Evolutionary conservation across 2,329 filamentous ascomycete species (phyloP), one percentile per base, ranked within the genome.

Genomic region (Coleophoma crateriformis): DNA sequence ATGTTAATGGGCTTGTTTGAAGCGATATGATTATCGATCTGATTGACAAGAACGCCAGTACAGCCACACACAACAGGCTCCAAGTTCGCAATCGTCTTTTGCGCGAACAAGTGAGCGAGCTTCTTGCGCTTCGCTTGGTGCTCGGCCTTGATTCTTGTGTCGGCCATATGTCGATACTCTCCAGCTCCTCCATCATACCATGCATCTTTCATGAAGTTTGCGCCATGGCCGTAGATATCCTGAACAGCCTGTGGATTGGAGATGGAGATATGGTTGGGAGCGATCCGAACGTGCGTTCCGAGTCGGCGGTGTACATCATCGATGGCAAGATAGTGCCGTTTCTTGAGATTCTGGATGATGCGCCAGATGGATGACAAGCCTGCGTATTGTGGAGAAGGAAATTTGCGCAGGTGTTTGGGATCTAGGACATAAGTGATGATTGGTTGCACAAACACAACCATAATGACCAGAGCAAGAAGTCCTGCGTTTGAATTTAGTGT

Each of bases 1-100:
- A 79, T 65, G 1, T 67, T 74, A 32, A 75, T 13, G 63, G 55
- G 58, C 56, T 3, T 68, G 71, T 49, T 70, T 71, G 35, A n/a
- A n/a, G n/a, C n/a, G n/a, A n/a, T n/a, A n/a, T 59, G 61, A 34
- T 59, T 54, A 54, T 79, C 75, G 37, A 74, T 66, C 42, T 71
- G 67, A 7, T 56, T 61, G 34, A 77, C 63, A 20, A 77, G 61
- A 14, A 69, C 64, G 17, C 68, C 63, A 1, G 68, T 65, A 57
- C 75, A 77, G 50, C 77, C 74, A 17, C 71, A 71, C 3, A 79
- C 72, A 49, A 77, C 77, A 61, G 71, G 71, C 51, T 78, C 75
- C 73, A 75, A 77, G 7, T 65, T 67, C 54, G 76, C 74, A 1
- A 78, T 69, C 53, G 76, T 77, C 61, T 75, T 74, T 46, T 74